These are phyloP conservation scores for Rhododendron ferrugineum DNA, from an alignment of 148 eudicot genomes.

Conservation along the genomic window DNA sequence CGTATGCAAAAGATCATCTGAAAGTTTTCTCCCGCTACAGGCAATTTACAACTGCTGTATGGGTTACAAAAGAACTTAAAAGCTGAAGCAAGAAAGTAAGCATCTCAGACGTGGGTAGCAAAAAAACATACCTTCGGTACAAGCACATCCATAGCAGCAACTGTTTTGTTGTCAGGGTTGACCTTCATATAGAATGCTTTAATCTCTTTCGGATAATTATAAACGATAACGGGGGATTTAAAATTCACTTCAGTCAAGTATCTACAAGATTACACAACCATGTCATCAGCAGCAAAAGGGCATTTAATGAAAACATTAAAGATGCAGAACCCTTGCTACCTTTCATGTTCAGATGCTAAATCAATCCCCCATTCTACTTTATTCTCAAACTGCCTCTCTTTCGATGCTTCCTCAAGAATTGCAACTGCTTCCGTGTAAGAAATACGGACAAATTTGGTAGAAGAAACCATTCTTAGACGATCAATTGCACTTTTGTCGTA, in stretches of 20 bases:
- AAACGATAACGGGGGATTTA: slow-evolving; percentile 83
- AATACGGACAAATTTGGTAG: slow-evolving; percentile 59
- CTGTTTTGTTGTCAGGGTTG: slow-evolving; percentile 84
- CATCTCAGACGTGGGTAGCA: background rate
- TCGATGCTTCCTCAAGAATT: slow-evolving; percentile 53
- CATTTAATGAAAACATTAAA: background rate
- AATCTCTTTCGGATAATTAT: slow-evolving; percentile 89
- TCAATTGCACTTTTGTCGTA: slow-evolving; percentile 74
- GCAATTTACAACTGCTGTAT: background rate
- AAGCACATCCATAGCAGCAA: slow-evolving; percentile 99
- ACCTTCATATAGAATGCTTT: slow-evolving; percentile 98
- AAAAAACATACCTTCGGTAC: slow-evolving; percentile 72
- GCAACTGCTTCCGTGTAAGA: slow-evolving; percentile 82
- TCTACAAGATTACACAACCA: slow-evolving; percentile 28
- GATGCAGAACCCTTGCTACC: slow-evolving; percentile 30
- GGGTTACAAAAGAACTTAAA: background rate
- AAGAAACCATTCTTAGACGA: slow-evolving; percentile 76
- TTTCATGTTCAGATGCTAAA: slow-evolving; percentile 94
- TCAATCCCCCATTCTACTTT: slow-evolving; percentile 96
- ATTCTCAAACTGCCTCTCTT: slow-evolving; percentile 77
- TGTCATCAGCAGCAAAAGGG: background rate
- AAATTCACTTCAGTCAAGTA: slow-evolving; percentile 74
- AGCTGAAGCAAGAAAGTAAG: background rate
- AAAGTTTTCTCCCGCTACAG: background rate
- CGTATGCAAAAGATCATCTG: background rate